Evolutionary conservation across 139 green algal genomes (phyloP).

Genomic region (Desmodesmus armatus): DNA sequence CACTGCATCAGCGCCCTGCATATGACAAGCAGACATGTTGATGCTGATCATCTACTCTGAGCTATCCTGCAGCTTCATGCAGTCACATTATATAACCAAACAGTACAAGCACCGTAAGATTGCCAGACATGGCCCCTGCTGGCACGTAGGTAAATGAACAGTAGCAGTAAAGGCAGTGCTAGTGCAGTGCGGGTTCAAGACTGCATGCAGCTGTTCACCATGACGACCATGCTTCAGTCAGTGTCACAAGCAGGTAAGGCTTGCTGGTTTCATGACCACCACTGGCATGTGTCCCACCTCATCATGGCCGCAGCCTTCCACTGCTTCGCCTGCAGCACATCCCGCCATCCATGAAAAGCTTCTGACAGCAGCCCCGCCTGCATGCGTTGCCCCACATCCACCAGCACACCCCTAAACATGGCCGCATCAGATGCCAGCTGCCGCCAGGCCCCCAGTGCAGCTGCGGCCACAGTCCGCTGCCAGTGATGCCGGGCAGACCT

Average conservation of each 20-base stretch:
- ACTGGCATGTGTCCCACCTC: conserved; percentile 6
- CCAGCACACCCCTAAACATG: conserved; percentile 6
- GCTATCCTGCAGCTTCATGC: no score
- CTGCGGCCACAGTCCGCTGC: not conserved
- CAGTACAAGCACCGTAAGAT: no score
- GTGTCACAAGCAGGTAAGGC: no score
- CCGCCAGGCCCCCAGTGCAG: conserved; percentile 1
- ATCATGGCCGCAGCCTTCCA: conserved; percentile 27
- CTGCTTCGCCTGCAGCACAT: conserved; percentile 3
- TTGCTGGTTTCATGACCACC: no score
- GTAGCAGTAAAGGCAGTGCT: not conserved
- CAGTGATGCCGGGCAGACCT: conserved; percentile 8
- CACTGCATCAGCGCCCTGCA: conserved; percentile 32
- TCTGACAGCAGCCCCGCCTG: not conserved
- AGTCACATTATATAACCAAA: no score
- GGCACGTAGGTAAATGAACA: not conserved
- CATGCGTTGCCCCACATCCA: not conserved
- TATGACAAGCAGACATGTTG: not conserved
- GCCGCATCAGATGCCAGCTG: not conserved
- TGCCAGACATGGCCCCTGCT: no score
- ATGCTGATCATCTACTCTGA: no score
- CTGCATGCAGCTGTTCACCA: no score
- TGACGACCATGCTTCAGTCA: no score
- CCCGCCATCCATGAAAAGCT: conserved; percentile 9
- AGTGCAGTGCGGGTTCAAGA: no score